phyloP scores from a whole-genome alignment of 2,329 filamentous ascomycete species.

The Alternaria sp. region DNA sequence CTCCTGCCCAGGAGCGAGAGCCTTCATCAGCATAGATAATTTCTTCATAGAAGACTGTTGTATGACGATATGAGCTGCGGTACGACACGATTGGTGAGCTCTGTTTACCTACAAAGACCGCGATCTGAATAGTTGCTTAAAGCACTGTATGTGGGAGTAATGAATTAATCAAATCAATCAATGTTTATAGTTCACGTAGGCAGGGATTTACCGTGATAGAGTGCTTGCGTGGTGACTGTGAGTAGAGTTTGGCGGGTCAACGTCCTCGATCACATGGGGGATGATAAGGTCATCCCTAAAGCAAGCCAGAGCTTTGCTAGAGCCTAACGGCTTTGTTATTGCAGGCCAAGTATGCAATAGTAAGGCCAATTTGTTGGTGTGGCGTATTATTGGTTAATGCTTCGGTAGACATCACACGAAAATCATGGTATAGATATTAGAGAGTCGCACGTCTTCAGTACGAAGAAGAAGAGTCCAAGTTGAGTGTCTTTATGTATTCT shows the following conservation, averaged over 20 bases:
- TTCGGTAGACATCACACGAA: too few species aligned
- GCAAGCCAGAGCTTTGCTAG: too few species aligned
- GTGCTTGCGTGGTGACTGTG: too few species aligned
- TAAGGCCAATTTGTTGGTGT: too few species aligned
- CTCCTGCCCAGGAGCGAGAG: slow-evolving; percentile 46
- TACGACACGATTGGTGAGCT: background rate
- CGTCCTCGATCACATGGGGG: too few species aligned
- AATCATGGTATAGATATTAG: background rate
- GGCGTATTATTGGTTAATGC: background rate
- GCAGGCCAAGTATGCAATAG: too few species aligned
- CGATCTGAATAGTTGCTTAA: too few species aligned
- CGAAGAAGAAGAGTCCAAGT: background rate
- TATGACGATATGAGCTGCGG: background rate
- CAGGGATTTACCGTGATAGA: too few species aligned
- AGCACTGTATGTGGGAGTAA: background rate
- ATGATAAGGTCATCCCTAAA: background rate
- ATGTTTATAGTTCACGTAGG: background rate
- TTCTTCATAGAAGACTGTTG: background rate
- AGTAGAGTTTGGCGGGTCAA: too few species aligned
- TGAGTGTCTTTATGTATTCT: background rate
- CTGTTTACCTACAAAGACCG: background rate
- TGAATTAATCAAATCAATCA: background rate
- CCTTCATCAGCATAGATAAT: slow-evolving; percentile 22
- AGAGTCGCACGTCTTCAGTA: background rate
- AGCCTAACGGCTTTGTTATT: too few species aligned